Percentiles rank a stretch among this genome's conserved stretches.
Evolutionary conservation across 2,329 filamentous ascomycete genomes (phyloP).

Genomic region (Hawksworthiomyces lignivorus): DNA sequence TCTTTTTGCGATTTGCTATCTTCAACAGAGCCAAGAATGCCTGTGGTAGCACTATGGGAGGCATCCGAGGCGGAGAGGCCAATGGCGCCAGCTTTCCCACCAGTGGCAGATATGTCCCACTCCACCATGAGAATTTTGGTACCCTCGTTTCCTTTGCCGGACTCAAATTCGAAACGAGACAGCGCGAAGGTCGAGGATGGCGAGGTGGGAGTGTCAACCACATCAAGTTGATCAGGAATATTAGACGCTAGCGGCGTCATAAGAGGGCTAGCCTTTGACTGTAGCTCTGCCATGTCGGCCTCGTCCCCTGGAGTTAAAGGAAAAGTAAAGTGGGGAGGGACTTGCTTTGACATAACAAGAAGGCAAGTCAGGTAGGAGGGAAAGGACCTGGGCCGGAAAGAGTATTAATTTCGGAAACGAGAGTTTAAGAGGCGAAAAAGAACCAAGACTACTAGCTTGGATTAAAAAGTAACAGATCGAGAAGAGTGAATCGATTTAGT

Average conservation of each 20-base stretch:
- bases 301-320: slow-evolving; percentile 7
- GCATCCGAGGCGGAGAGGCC: too few relatives aligned
- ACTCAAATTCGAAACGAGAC: slow-evolving; percentile 81
- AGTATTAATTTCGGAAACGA: too few relatives aligned
- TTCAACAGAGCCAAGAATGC: too few relatives aligned
- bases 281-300: slow-evolving; percentile 7
- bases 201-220: slow-evolving; percentile 35
- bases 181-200: slow-evolving; percentile 47
- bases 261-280: background rate
- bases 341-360: background rate
- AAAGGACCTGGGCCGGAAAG: too few relatives aligned
- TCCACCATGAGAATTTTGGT: slow-evolving; percentile 93
- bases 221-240: slow-evolving; percentile 13
- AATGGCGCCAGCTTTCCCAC: too few relatives aligned
- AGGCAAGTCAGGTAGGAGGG: background rate
- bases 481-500: too few relatives aligned
- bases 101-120: slow-evolving; percentile 52
- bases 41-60: too few relatives aligned
- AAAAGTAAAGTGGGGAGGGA: background rate
- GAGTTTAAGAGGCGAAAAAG: background rate
- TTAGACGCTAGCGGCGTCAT: background rate
- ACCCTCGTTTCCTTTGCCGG: slow-evolving; percentile 67
- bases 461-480: too few relatives aligned
- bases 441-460: too few relatives aligned
- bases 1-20: slow-evolving; percentile 20